Evolutionary conservation across 495 filamentous ascomycete genomes (phyloP).

Genomic region (Penicillium flavigenum): DNA sequence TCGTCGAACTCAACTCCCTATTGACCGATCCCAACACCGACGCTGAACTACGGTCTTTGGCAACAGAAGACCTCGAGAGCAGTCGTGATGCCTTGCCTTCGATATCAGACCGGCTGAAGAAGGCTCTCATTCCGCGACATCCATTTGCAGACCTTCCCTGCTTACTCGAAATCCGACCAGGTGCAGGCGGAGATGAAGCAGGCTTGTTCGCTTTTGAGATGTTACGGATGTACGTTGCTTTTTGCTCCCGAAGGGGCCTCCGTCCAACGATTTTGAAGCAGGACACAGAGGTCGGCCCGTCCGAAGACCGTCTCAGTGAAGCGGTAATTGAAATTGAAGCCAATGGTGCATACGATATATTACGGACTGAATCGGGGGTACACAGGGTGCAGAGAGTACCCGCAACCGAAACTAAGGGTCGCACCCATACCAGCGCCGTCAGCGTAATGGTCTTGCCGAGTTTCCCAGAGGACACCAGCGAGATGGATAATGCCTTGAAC

Average conservation of each 20-base stretch:
- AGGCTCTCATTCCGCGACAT: slow-evolving; percentile 78
- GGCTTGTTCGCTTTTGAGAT: slow-evolving; percentile 84
- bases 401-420: slow-evolving; percentile 81
- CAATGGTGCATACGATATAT: slow-evolving; percentile 70
- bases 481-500: slow-evolving; percentile 54
- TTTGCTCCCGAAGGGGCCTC: slow-evolving; percentile 65
- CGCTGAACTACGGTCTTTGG: slow-evolving; percentile 63
- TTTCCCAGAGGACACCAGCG: slow-evolving; percentile 59
- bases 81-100: slow-evolving; percentile 58
- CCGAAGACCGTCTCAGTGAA: slow-evolving; percentile 68
- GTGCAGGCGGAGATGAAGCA: slow-evolving; percentile 90
- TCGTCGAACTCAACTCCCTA: slow-evolving; percentile 57
- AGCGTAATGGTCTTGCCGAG: slow-evolving; percentile 87
- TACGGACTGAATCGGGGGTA: slow-evolving; percentile 87
- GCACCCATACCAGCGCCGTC: slow-evolving; percentile 90
- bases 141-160: slow-evolving; percentile 94
- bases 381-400: slow-evolving; percentile 94
- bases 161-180: slow-evolving; percentile 86
- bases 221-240: slow-evolving; percentile 82
- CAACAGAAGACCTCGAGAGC: slow-evolving; percentile 69
- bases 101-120: slow-evolving; percentile 64
- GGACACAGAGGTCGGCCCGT: slow-evolving; percentile 54
- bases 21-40: slow-evolving; percentile 61
- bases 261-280: slow-evolving; percentile 58
- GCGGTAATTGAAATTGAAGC: slow-evolving; percentile 82